Evolutionary conservation across 2,329 filamentous ascomycete genomes (phyloP).

Genomic region (Chaetomiaceae sp.): DNA sequence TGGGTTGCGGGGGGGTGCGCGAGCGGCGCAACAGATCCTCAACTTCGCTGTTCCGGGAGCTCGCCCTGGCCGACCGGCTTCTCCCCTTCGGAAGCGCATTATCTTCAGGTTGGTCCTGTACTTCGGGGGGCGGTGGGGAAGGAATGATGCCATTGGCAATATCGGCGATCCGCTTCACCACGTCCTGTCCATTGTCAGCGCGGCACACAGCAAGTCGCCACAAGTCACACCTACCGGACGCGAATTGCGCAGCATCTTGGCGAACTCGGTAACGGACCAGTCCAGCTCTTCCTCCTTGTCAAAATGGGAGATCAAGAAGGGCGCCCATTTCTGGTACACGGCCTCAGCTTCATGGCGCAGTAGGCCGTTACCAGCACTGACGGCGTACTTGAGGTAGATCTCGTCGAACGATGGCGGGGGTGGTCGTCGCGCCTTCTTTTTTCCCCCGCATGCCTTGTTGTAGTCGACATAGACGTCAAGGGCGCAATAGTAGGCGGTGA

Average conservation of each 20-base stretch:
- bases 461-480: constrained; percentile 49
- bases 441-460: constrained; percentile 28
- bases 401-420: constrained; percentile 29
- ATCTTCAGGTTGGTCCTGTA: constrained; percentile 2
- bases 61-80: constrained; percentile 23
- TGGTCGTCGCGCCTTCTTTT: constrained; percentile 32
- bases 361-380: constrained; percentile 48
- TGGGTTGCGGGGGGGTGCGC: constrained; percentile 14
- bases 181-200: constrained; percentile 10
- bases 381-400: constrained; percentile 43
- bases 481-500: constrained; percentile 59
- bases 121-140: not conserved
- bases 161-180: constrained; percentile 15
- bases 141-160: constrained; percentile 8
- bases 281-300: constrained; percentile 36
- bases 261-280: constrained; percentile 45
- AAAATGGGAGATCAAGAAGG: constrained; percentile 51
- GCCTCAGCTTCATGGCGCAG: constrained; percentile 45
- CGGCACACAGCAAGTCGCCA: not conserved
- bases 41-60: constrained; percentile 22
- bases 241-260: constrained; percentile 42
- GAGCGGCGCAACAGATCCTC: constrained; percentile 19
- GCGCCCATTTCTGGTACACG: constrained; percentile 44
- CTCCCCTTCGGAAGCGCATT: constrained; percentile 17
- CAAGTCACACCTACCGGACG: constrained; percentile 35